Evolutionary conservation across 129 eudicot species (phyloP).

Genomic region (Chrysanthemum seticuspe): DNA sequence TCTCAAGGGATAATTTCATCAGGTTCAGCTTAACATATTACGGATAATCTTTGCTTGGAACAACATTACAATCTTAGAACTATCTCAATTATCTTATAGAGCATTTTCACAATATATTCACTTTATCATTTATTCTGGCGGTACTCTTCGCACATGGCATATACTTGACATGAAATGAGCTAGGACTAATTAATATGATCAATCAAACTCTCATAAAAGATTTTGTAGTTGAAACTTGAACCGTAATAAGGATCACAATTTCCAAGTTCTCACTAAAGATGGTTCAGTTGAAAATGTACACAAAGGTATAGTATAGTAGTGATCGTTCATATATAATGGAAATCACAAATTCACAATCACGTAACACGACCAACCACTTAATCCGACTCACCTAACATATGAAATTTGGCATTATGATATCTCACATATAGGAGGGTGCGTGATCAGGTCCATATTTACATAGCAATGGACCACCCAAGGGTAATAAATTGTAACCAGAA

Average conservation of each 20-base stretch:
- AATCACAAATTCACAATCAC: background rate
- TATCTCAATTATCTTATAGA: no score
- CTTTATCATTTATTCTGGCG: no score
- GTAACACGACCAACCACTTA: background rate
- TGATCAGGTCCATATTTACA: no score
- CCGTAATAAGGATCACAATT: background rate
- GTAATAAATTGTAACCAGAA: no score
- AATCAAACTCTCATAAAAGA: background rate
- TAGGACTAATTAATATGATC: background rate
- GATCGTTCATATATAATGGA: background rate
- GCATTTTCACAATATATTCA: no score
- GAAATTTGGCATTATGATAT: background rate
- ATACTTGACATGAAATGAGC: slow-evolving; percentile 5
- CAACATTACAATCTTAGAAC: no score
- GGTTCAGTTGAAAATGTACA: slow-evolving; percentile 9
- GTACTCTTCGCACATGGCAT: no score
- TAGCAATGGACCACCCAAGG: no score
- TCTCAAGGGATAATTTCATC: no score
- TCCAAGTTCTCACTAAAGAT: slow-evolving; percentile 4
- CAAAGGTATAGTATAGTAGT: background rate
- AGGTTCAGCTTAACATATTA: no score
- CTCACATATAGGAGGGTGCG: no score
- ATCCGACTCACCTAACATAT: background rate
- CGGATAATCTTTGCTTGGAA: background rate
- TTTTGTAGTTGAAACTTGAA: background rate